Evolutionary conservation across 139 green algal species (phyloP).

Genomic region (Diplosphaera chodatii): DNA sequence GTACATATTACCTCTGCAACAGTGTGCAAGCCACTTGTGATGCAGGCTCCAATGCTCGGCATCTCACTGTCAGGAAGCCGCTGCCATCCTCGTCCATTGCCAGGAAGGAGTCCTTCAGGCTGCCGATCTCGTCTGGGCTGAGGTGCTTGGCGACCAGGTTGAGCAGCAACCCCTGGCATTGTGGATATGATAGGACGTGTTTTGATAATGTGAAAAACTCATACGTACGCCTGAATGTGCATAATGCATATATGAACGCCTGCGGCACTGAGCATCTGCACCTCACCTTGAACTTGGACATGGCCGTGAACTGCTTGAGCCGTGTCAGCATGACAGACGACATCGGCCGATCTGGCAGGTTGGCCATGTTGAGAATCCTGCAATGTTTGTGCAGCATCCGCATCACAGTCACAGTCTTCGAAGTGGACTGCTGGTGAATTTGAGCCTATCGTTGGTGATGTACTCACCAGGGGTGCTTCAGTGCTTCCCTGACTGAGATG

Average conservation of each 20-base stretch:
- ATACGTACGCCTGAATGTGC: too few species aligned
- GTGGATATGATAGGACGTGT: too few species aligned
- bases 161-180: conserved; percentile 16
- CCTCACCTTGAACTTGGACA: conserved; percentile 1
- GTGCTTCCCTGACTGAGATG: conserved; percentile 10
- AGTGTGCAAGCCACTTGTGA: too few species aligned
- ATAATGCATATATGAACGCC: background rate
- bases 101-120: conserved; percentile 52
- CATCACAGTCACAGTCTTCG: background rate
- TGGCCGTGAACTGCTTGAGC: background rate
- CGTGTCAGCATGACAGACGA: conserved; percentile 6
- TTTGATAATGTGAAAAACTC: too few species aligned
- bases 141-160: conserved; percentile 42
- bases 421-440: too few species aligned
- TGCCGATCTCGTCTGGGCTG: conserved; percentile 42
- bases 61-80: conserved; percentile 45
- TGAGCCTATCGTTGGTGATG: too few species aligned
- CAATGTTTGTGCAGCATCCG: too few species aligned
- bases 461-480: conserved; percentile 23
- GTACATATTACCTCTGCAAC: too few species aligned
- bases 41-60: too few species aligned
- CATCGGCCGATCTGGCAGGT: conserved; percentile 10
- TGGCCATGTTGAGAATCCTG: background rate
- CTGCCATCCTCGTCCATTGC: conserved; percentile 47
- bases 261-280: too few species aligned